Percentiles rank a stretch among this genome's conserved stretches.
These are phyloP conservation scores for Pisolithus thermaeus DNA, from an alignment of 1,284 basidiomycete genomes.

Conservation along the genomic window DNA sequence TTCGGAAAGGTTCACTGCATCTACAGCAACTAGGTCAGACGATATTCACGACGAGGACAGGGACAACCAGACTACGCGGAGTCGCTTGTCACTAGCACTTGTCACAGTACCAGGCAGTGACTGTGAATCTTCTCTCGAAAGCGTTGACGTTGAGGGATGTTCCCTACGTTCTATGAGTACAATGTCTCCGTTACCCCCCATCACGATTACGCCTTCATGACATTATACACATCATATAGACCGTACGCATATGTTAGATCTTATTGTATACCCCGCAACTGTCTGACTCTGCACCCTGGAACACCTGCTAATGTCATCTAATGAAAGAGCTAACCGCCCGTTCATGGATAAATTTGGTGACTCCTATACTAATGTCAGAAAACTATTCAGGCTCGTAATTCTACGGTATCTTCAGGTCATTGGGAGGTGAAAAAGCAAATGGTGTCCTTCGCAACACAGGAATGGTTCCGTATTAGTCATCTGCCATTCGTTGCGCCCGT, in stretches of 20 bases:
- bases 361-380: too few relatives aligned
- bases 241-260: not conserved
- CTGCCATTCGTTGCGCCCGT: slow-evolving; percentile 59
- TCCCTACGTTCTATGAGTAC: slow-evolving; percentile 9
- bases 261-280: not conserved
- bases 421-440: too few relatives aligned
- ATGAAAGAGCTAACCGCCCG: too few relatives aligned
- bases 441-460: too few relatives aligned
- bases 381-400: too few relatives aligned
- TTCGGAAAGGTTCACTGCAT: slow-evolving; percentile 20
- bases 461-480: slow-evolving; percentile 30
- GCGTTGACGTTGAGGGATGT: slow-evolving; percentile 33
- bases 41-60: slow-evolving; percentile 22
- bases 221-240: slow-evolving; percentile 6
- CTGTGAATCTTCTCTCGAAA: slow-evolving; percentile 24
- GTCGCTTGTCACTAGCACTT: slow-evolving; percentile 29
- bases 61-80: slow-evolving; percentile 25
- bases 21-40: slow-evolving; percentile 6
- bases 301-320: too few relatives aligned
- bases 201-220: slow-evolving; percentile 35
- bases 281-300: too few relatives aligned
- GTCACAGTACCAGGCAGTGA: slow-evolving; percentile 28
- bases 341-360: too few relatives aligned
- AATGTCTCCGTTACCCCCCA: slow-evolving; percentile 29
- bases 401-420: too few relatives aligned